Conservation (phyloP, 2,329 filamentous ascomycete genomes). For the Sporothrix inflata region DNA sequence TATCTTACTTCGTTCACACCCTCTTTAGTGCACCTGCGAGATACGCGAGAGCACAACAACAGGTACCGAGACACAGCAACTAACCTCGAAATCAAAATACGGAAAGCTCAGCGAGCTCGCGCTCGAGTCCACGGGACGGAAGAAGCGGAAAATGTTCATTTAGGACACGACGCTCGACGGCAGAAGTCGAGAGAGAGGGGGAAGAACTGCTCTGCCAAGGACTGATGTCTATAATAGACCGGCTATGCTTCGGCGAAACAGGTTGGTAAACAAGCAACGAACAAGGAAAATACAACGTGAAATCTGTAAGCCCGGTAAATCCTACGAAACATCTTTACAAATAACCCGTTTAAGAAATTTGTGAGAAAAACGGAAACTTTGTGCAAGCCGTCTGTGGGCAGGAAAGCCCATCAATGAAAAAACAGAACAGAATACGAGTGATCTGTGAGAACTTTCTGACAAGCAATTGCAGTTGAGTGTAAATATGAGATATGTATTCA, state of each 20-base stretch:
- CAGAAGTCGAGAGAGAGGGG: neutral
- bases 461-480: neutral
- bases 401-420: too few relatives aligned
- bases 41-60: slow-evolving; percentile 12
- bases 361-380: neutral
- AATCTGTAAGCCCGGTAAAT: neutral
- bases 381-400: neutral
- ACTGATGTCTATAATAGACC: neutral
- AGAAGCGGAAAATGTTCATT: neutral
- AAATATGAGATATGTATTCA: neutral
- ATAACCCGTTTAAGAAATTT: neutral
- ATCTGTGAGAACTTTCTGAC: neutral
- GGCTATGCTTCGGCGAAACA: neutral
- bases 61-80: slow-evolving; percentile 2
- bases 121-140: neutral
- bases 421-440: too few relatives aligned
- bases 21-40: slow-evolving; percentile 9
- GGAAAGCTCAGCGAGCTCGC: neutral
- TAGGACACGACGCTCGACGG: neutral
- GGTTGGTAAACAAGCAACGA: neutral
- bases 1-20: slow-evolving; percentile 16
- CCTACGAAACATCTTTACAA: neutral
- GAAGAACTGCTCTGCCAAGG: neutral
- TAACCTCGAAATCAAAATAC: neutral
- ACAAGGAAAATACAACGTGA: neutral